Evolutionary conservation across 2,329 filamentous ascomycete species (phyloP).

Genomic region (Tolypocladium amazonense): DNA sequence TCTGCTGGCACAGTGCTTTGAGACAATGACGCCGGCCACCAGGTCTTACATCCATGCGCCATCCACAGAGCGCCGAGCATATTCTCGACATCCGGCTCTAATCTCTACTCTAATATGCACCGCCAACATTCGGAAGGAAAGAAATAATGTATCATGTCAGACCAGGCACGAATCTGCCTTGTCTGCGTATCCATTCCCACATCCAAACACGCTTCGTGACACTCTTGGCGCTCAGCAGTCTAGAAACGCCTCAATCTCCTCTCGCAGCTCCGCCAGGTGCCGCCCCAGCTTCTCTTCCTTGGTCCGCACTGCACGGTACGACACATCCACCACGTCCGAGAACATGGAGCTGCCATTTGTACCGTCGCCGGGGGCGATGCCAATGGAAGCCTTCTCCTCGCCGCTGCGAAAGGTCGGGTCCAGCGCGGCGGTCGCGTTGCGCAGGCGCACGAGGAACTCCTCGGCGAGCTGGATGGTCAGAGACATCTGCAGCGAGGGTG

Average conservation of each 20-base stretch:
- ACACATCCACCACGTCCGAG: constrained; percentile 19
- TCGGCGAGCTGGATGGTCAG: constrained; percentile 30
- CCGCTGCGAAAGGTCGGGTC: constrained; percentile 11
- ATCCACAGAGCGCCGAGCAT: background rate
- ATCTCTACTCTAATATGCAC: background rate
- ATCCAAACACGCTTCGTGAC: background rate
- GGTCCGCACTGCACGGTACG: constrained; percentile 18
- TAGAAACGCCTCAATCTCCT: constrained; percentile 21
- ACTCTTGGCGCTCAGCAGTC: constrained; percentile 7
- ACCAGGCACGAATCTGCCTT: background rate
- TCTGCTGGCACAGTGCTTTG: background rate
- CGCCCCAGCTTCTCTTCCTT: constrained; percentile 22
- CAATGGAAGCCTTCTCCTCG: background rate
- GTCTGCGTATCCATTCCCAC: background rate
- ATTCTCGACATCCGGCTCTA: background rate
- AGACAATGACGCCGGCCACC: background rate
- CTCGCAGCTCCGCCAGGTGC: constrained; percentile 20
- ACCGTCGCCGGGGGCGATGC: constrained; percentile 1
- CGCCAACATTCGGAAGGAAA: background rate
- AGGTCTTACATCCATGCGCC: background rate
- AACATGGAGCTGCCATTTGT: constrained; percentile 17
- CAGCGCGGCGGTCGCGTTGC: constrained; percentile 18
- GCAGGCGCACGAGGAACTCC: constrained; percentile 26
- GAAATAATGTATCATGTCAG: background rate
- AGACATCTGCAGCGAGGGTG: constrained; percentile 29